Base-by-base conservation (phyloP, 139 green algal species). In the Raphidocelis subcapitata region DNA sequence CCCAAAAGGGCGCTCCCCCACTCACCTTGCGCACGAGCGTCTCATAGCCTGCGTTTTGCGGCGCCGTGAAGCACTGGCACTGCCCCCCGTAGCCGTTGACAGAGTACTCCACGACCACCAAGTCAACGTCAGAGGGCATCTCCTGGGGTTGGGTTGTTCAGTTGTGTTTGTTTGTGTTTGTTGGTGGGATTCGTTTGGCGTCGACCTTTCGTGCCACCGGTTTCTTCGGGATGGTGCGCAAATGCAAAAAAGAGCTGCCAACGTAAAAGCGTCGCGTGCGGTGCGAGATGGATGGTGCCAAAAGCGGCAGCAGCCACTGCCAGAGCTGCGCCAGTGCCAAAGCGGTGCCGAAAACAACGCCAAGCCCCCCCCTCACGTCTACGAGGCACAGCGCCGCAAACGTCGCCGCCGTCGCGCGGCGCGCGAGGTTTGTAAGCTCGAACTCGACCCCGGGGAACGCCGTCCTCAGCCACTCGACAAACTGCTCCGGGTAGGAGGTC, bases 321-420 rank as follows among this genome's bases (percentile, higher is more conserved):
- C n/a, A n/a, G n/a, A n/a, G n/a, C n/a, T n/a, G n/a, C n/a, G n/a
- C n/a, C n/a, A n/a, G n/a, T n/a, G n/a, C n/a, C n/a, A n/a, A n/a
- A n/a, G n/a, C n/a, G n/a, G n/a, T n/a, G n/a, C n/a, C n/a, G n/a
- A n/a, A n/a, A n/a, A n/a, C n/a, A n/a, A n/a, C n/a, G n/a, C n/a
- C 41, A 49, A 12, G 8, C 41, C 41, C 8, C 41, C 12, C 41
- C 8, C 41, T 12, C 41, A 49, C 41, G 8, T 49, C 8, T 24
- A 77, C 70, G 20, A 77, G 47, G 60, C 70, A 77, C 23, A 77
- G 35, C 35, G 70, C 70, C 64, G 70, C 70, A 55, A 70, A 77
- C 12, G 70, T 77, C 21, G 70, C 70, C 62, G 70, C 70, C 47
- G 70, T 77, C 41, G 70, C 70, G 29, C 70, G 37, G 14, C 70